Base-by-base conservation (phyloP, 805 yeast genomes). In the Wickerhamomyces xylosicus region DNA sequence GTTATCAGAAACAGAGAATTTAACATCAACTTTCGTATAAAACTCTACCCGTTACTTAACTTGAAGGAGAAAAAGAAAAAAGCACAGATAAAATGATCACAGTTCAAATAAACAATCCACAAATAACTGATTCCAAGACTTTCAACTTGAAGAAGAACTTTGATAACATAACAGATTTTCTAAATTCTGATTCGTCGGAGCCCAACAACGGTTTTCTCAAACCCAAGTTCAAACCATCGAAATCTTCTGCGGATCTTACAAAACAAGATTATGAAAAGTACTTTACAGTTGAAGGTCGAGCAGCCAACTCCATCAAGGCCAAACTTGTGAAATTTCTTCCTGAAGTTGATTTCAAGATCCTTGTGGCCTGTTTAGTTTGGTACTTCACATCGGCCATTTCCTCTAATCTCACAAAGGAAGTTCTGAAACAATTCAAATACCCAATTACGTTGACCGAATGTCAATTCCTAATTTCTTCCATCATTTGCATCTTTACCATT, bases 391-490 rank as follows among this genome's bases (percentile, higher is more conserved):
- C 94, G 25, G 89, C 94, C 9, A 59, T 89, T 8, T 82, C 95
- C 3, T 81, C 80, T 47, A 86, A 85, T 53, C 67, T 90, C 28
- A 78, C 94, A 28, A 90, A 90, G 57, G 64, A 78, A 35, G 85
- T 90, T 36, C 63, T 90, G 43, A 72, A 66, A 46, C 63, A 66
- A 36, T 87, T 80, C 59, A 71, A 72, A 34, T 84, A 77, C 56
- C 96, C 98, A 1, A 77, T 87, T n/a, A 80, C 95, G 1, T 70
- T 92, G 41, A 86, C 97, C 1, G 87, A 89, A 66, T 62, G 81
- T 39, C 97, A 92, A 63, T 90, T 90, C 53, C 51, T 81, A 22
- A 65, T 85, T 49, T 87, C 87, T 48, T 79, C 79, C 4, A 31
- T 63, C 10, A 65, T 83, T 43, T 82, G 92, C 46, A 45, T 77